A percentile compares a stretch with the other conserved stretches of the same genome.
phyloP scores from a whole-genome alignment of 768 basidiomycete genomes.

The Jaapia argillacea region DNA sequence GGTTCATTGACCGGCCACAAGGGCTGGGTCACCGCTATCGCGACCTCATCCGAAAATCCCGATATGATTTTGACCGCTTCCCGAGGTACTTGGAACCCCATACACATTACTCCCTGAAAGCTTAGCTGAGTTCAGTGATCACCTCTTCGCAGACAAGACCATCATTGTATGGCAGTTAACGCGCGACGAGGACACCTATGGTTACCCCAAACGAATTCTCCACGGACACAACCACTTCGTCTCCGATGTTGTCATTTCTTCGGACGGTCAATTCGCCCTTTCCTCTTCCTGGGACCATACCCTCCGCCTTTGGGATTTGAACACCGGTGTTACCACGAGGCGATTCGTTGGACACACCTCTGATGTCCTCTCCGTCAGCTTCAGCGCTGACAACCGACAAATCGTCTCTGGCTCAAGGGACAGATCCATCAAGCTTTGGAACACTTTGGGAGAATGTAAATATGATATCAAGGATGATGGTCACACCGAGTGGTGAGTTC shows the following conservation, averaged over 20 bases:
- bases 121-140: conserved; percentile 12
- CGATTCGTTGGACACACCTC: conserved; percentile 97
- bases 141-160: conserved; percentile 85
- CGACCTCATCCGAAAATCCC: conserved; percentile 96
- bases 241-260: conserved; percentile 97
- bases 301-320: conserved; percentile 98
- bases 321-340: conserved; percentile 92
- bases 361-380: conserved; percentile 97
- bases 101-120: conserved; percentile 8
- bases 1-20: conserved; percentile 90
- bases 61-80: conserved; percentile 99
- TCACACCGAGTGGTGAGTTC: conserved; percentile 79
- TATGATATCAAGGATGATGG: conserved; percentile 99
- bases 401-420: conserved; percentile 98
- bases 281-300: conserved; percentile 99
- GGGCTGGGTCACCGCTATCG: conserved; percentile 98
- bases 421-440: conserved; percentile 98
- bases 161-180: conserved; percentile 99
- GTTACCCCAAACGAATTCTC: conserved; percentile 94
- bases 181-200: conserved; percentile 83
- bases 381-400: conserved; percentile 99
- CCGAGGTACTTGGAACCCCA: conserved; percentile 50
- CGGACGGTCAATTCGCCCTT: conserved; percentile 98
- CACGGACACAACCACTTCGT: conserved; percentile 99
- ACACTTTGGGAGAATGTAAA: conserved; percentile 99